phyloP scores from a whole-genome alignment of 1,139 yeast species.

The Geotrichum klebahnii region DNA sequence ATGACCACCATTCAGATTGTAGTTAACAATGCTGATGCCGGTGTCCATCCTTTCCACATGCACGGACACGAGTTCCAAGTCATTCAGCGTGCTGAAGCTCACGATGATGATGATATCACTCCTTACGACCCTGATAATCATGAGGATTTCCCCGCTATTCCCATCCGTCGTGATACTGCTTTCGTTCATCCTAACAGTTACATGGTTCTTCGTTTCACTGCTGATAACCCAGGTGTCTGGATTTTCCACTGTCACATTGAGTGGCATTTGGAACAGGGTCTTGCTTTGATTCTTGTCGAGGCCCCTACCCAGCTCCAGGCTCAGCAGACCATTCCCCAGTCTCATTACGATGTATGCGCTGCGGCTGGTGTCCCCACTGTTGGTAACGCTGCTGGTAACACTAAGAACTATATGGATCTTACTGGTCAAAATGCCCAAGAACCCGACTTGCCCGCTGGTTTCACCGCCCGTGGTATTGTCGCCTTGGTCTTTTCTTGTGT shows the following conservation, averaged over 20 bases:
- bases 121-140: slow-evolving; percentile 51
- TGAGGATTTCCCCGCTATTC: slow-evolving; percentile 55
- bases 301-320: slow-evolving; percentile 62
- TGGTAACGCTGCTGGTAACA: slow-evolving; percentile 88
- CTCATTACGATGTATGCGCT: slow-evolving; percentile 59
- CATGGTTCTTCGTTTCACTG: slow-evolving; percentile 60
- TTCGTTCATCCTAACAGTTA: slow-evolving; percentile 63
- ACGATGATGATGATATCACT: slow-evolving; percentile 47
- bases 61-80: slow-evolving; percentile 80
- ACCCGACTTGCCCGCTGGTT: slow-evolving; percentile 68
- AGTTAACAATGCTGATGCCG: slow-evolving; percentile 66
- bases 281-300: slow-evolving; percentile 69
- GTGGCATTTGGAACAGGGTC: slow-evolving; percentile 90
- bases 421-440: slow-evolving; percentile 68
- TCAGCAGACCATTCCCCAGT: slow-evolving; percentile 48
- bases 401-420: slow-evolving; percentile 58
- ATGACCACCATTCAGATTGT: slow-evolving; percentile 62
- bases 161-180: slow-evolving; percentile 67
- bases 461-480: slow-evolving; percentile 84
- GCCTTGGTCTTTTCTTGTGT: slow-evolving; percentile 79
- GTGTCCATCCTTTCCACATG: slow-evolving; percentile 84
- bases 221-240: slow-evolving; percentile 90
- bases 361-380: slow-evolving; percentile 46
- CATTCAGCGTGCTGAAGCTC: slow-evolving; percentile 51
- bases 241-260: slow-evolving; percentile 92